phyloP scores from a whole-genome alignment of 148 eudicot genomes.

The Hydrangea macrophylla region DNA sequence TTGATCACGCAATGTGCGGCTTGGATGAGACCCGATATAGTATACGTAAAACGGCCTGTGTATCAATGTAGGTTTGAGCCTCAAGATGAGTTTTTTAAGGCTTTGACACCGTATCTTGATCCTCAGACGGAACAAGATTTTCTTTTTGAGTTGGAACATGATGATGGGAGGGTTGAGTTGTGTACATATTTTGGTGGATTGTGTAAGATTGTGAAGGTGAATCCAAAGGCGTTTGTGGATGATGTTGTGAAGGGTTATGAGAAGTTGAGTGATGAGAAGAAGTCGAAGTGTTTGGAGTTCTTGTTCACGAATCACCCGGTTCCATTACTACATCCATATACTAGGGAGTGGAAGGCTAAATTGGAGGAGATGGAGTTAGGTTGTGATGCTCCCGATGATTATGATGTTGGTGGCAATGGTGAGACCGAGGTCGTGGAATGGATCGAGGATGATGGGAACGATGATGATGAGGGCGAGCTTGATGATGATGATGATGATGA shows the following conservation, averaged over 20 bases:
- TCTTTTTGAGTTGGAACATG: slow-evolving; percentile 67
- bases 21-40: slow-evolving; percentile 93
- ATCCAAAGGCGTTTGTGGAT: slow-evolving; percentile 85
- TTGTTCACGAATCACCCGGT: slow-evolving; percentile 79
- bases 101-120: slow-evolving; percentile 62
- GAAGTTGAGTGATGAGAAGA: slow-evolving; percentile 80
- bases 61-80: slow-evolving; percentile 92
- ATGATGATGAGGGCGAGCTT: slow-evolving; percentile 30
- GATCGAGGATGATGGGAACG: slow-evolving; percentile 51
- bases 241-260: slow-evolving; percentile 90
- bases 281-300: slow-evolving; percentile 77
- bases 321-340: slow-evolving; percentile 79
- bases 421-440: slow-evolving; percentile 61
- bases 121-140: slow-evolving; percentile 62
- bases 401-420: slow-evolving; percentile 30
- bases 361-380: slow-evolving; percentile 97
- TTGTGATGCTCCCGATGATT: slow-evolving; percentile 91
- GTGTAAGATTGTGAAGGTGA: slow-evolving; percentile 81
- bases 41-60: slow-evolving; percentile 86
- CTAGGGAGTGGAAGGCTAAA: slow-evolving; percentile 93
- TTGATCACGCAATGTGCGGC: slow-evolving; percentile 88
- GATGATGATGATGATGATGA: slow-evolving; percentile 26
- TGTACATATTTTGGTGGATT: slow-evolving; percentile 85
- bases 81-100: slow-evolving; percentile 68
- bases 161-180: slow-evolving; percentile 69